Conservation (phyloP, 768 basidiomycete species). For the Wakefieldia striispora region DNA sequence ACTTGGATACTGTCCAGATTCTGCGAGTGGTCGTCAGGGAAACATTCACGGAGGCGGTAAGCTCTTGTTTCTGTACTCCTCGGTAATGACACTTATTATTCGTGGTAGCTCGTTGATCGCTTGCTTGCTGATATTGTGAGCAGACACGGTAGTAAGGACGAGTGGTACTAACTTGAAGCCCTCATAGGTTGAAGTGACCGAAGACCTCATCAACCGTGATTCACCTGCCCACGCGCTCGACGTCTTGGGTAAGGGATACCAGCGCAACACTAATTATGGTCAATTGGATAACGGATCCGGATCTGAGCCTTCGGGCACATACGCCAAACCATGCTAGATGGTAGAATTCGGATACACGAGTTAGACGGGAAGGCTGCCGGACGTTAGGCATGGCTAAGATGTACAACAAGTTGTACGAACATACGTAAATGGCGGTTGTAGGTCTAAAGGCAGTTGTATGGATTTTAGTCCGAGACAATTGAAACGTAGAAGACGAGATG, state of each 20-base stretch:
- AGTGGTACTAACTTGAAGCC: background rate
- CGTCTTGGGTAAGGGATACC: constrained; percentile 34
- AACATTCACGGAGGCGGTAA: constrained; percentile 48
- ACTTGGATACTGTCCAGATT: constrained; percentile 50
- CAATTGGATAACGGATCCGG: constrained; percentile 48
- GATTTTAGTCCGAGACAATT: too few species aligned
- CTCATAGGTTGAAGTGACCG: constrained; percentile 59
- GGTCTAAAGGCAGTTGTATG: too few species aligned
- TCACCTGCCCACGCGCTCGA: constrained; percentile 54
- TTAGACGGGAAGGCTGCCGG: background rate
- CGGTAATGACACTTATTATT: constrained; percentile 26
- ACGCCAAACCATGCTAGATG: constrained; percentile 59
- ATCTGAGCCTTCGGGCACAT: constrained; percentile 56
- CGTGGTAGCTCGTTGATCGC: constrained; percentile 53
- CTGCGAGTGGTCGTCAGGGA: constrained; percentile 63
- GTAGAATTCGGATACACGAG: background rate
- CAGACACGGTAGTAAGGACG: constrained; percentile 3
- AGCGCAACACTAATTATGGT: constrained; percentile 36
- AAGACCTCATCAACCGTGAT: constrained; percentile 47
- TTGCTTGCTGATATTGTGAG: constrained; percentile 69
- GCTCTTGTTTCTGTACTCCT: constrained; percentile 24
- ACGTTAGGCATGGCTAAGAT: background rate
- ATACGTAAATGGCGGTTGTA: too few species aligned
- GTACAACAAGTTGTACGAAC: background rate
- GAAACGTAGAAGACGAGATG: too few species aligned